Evolutionary conservation across 2,329 filamentous ascomycete genomes (phyloP), one percentile per base, ranked within the genome.

Genomic region (Trichoderma endophyticum): DNA sequence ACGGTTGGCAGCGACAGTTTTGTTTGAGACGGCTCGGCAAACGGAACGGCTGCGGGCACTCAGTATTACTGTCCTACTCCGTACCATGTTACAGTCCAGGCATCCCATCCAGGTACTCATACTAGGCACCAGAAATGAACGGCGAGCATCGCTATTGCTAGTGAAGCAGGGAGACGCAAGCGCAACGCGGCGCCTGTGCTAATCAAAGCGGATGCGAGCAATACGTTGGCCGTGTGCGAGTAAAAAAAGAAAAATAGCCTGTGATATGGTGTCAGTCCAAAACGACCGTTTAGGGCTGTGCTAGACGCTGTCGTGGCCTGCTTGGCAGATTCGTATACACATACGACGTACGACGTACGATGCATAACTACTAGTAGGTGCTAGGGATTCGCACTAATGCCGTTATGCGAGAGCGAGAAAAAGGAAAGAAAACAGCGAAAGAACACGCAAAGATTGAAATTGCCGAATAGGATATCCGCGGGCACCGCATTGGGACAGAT

Each of bases 111-210:
- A 15, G 34, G 34, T 36, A 36, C 32, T 14, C 32, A 34, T 18
- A 8, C n/a, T 51, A 51, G 51, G 51, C 32, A 56, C 64, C 14
- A 67, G 18, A 68, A 51, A 64, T 51, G 65, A 43, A 68, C 56
- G 65, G 65, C 65, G 26, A 51, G 26, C n/a, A 3, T 24, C 6
- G n/a, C 8, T n/a, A 26, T 60, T 60, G 62, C 43, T 21, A 48
- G 34, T 28, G 36, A 68, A 60, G 65, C 65, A 68, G 65, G 65
- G 65, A 68, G 65, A 68, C 65, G 65, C 65, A 68, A 68, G 65
- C 65, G 56, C 56, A 68, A 68, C 65, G 56, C 65, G 65, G 56
- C 65, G 65, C 56, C 65, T 68, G 54, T 30, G 5, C 60, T 43
- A 36, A 60, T 32, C 54, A 3, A 18, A 32, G 56, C 28, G 32